phyloP scores from a whole-genome alignment of 306 rosid species.

The Ochetophila trinervis region DNA sequence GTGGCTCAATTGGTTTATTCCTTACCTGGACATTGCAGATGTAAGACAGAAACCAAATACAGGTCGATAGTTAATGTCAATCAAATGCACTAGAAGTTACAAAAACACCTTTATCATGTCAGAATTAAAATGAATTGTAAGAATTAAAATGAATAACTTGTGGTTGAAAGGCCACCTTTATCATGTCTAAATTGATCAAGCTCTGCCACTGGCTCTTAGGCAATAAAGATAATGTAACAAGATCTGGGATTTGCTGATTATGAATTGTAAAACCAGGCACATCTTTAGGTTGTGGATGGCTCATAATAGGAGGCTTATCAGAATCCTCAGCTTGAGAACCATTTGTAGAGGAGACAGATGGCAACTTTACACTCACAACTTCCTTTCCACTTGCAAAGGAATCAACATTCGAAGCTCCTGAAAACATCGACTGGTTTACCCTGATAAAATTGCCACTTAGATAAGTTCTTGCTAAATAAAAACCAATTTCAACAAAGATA shows the following conservation, averaged over 20 bases:
- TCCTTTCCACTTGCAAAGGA: slow-evolving; percentile 82
- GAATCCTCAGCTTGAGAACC: slow-evolving; percentile 46
- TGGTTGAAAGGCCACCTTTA: slow-evolving; percentile 56
- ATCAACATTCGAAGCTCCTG: slow-evolving; percentile 58
- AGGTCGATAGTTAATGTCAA: slow-evolving; percentile 10
- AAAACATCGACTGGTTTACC: slow-evolving; percentile 66
- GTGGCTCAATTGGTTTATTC: slow-evolving; percentile 90
- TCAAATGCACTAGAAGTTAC: neutral
- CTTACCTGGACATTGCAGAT: slow-evolving; percentile 54
- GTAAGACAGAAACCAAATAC: slow-evolving; percentile 16
- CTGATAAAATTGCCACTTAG: slow-evolving; percentile 40
- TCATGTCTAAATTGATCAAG: slow-evolving; percentile 81
- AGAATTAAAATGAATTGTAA: slow-evolving; percentile 14
- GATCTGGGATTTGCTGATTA: slow-evolving; percentile 73
- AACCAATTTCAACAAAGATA: neutral
- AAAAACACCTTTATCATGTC: neutral
- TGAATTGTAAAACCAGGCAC: slow-evolving; percentile 27
- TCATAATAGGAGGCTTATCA: slow-evolving; percentile 27
- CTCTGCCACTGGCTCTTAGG: slow-evolving; percentile 98
- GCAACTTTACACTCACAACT: slow-evolving; percentile 69
- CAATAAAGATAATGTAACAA: slow-evolving; percentile 78
- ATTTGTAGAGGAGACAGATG: slow-evolving; percentile 60
- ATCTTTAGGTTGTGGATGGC: slow-evolving; percentile 37
- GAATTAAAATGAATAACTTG: slow-evolving; percentile 16
- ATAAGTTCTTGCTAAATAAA: neutral